Evolutionary conservation across 2,329 filamentous ascomycete species (phyloP).

Genomic region (Monilinia aucupariae): DNA sequence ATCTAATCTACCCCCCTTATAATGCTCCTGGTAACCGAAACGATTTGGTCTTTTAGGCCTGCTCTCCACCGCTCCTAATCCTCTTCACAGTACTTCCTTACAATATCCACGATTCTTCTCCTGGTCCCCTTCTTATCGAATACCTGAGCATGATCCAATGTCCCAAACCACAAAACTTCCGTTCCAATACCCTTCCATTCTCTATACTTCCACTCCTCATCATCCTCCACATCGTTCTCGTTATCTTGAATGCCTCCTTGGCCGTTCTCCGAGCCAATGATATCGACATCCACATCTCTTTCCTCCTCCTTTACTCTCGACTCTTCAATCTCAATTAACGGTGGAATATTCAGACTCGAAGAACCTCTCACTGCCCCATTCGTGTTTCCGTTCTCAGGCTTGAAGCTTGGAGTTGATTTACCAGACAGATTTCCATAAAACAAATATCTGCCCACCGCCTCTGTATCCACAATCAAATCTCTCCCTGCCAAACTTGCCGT

Average conservation of each 20-base stretch:
- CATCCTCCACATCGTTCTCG: constrained; percentile 20
- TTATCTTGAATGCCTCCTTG: constrained; percentile 6
- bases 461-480: constrained; percentile 52
- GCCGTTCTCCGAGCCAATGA: not conserved
- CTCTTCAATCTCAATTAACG: constrained; percentile 11
- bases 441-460: constrained; percentile 48
- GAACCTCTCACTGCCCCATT: not conserved
- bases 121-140: constrained; percentile 40
- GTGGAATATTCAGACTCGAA: not conserved
- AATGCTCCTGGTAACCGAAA: too few species aligned
- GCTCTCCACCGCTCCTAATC: not conserved
- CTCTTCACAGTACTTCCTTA: constrained; percentile 30
- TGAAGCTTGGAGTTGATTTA: constrained; percentile 19
- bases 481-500: constrained; percentile 46
- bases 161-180: constrained; percentile 51
- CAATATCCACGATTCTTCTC: constrained; percentile 33
- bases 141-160: constrained; percentile 52
- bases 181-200: constrained; percentile 33
- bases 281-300: not conserved
- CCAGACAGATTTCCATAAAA: constrained; percentile 28
- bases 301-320: not conserved
- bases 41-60: not conserved
- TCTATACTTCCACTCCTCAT: constrained; percentile 33
- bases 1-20: not conserved
- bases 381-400: constrained; percentile 24